Percentiles rank a stretch among this genome's conserved stretches.
Conservation (phyloP, 176 grass and related monocot species). For the Carex littledalei region DNA sequence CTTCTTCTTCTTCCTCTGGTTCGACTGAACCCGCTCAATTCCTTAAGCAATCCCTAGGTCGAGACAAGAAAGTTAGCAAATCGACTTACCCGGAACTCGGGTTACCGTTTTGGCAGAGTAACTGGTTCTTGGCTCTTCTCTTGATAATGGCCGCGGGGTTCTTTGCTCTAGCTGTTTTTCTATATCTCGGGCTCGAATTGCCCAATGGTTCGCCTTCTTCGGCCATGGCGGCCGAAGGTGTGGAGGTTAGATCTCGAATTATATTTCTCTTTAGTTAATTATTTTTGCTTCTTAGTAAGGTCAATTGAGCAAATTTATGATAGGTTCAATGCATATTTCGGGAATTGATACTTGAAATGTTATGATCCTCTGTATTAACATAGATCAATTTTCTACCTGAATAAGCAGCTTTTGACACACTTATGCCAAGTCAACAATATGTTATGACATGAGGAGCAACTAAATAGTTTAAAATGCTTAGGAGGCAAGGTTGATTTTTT, state of each 20-base stretch:
- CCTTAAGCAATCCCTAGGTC: neutral
- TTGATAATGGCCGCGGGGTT: slow-evolving; percentile 54
- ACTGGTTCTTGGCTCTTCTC: slow-evolving; percentile 73
- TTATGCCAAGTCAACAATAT: neutral
- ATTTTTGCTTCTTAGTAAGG: neutral
- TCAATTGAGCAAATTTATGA: neutral
- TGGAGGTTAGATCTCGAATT: slow-evolving; percentile 38
- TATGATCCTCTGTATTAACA: neutral
- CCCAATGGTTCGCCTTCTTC: slow-evolving; percentile 42
- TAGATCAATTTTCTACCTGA: slow-evolving; percentile 4
- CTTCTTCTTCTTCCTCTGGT: slow-evolving; percentile 18
- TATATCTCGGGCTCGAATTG: slow-evolving; percentile 63
- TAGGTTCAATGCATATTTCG: neutral
- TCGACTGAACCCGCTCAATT: neutral
- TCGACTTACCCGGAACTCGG: neutral
- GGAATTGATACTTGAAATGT: neutral
- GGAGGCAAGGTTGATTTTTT: neutral
- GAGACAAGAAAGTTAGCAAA: neutral
- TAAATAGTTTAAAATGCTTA: neutral
- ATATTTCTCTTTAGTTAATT: neutral
- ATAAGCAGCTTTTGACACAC: neutral
- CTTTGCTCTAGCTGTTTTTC: slow-evolving; percentile 58
- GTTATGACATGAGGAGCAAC: neutral
- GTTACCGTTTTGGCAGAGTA: slow-evolving; percentile 68
- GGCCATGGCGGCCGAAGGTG: slow-evolving; percentile 41